These are phyloP conservation scores for Lactuca sativa DNA, from an alignment of 129 eudicot genomes.

Conservation along the genomic window DNA sequence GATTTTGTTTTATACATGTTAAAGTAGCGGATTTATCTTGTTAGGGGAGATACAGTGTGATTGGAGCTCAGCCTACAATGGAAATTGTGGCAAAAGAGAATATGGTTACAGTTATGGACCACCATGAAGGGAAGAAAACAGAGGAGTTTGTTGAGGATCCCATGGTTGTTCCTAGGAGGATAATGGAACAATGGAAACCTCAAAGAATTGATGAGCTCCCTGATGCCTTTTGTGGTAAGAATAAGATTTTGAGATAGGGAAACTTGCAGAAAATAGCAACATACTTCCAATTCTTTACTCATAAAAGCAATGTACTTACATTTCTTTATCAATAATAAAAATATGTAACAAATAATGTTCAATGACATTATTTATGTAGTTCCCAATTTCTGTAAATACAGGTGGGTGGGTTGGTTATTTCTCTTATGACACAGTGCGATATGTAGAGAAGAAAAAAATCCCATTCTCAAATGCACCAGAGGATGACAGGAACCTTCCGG, in stretches of 20 bases:
- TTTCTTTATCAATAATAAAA: no score
- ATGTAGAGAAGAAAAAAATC: conserved; percentile 90
- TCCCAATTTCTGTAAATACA: conserved; percentile 31
- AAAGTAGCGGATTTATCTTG: conserved; percentile 29
- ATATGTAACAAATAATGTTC: no score
- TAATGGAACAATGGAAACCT: conserved; percentile 94
- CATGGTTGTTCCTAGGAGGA: conserved; percentile 82
- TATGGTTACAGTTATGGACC: conserved; percentile 89
- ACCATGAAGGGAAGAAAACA: conserved; percentile 57
- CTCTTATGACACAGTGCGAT: conserved; percentile 97
- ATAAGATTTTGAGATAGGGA: not conserved
- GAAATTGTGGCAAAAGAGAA: conserved; percentile 97
- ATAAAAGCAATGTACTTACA: no score
- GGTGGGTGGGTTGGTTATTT: conserved; percentile 99
- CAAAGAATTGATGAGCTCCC: conserved; percentile 92
- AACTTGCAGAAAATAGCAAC: no score
- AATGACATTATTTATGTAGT: not conserved
- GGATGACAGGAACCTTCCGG: conserved; percentile 98
- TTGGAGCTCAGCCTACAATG: conserved; percentile 98
- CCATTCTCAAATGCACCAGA: conserved; percentile 83
- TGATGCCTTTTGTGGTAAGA: conserved; percentile 88
- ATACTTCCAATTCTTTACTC: no score
- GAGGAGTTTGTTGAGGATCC: conserved; percentile 92
- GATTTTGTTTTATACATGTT: conserved; percentile 4
- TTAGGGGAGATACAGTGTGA: conserved; percentile 96